Evolutionary conservation across 306 rosid species (phyloP), one percentile per base, ranked within the genome.

Genomic region (Cicer arietinum): DNA sequence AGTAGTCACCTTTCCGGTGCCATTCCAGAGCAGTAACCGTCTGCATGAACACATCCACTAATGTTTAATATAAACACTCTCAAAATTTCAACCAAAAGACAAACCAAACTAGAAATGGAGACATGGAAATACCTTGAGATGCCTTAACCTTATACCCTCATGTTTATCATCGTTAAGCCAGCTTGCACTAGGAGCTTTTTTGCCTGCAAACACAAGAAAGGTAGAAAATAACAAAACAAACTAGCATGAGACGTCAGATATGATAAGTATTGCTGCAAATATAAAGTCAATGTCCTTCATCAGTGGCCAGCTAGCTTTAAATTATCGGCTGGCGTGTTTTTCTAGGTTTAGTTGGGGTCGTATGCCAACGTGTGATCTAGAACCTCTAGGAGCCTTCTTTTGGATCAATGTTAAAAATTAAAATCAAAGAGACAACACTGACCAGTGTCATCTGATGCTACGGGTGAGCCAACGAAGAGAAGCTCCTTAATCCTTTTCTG

Each of bases 1-100:
- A 83, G 85, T 94, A 94, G 83, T 94, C 98, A 65, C 98, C 98
- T 81, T 85, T 92, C 46, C 95, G 89, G 80, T 94, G 98, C 97
- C 98, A 94, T 75, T 94, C 96, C 35, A 94, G 88, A 8, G 92
- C 75, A 83, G 93, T 72, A 48, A 91, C 97, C 45, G 95, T 78
- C 98, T 94, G 87, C 91, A 85, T 64, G 79, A 82, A 77, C 70
- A 69, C 43, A 80, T 54, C 18, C 22, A 61, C 65, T 17, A 17
- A 51, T 14, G 70, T 75, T 81, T 22, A 75, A 60, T 39, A 63
- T 59, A 68, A 75, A 41, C 5, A 56, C 61, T 44, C 74, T 37
- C 13, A 50, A 64, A 77, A 71, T 68, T 22, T 67, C 50, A 42
- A 76, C 39, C 40, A 76, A 62, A 18, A 74, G 39, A 14, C 13